Base-by-base conservation (phyloP, 2,329 filamentous ascomycete species). In the Pseudogymnoascus sp. region DNA sequence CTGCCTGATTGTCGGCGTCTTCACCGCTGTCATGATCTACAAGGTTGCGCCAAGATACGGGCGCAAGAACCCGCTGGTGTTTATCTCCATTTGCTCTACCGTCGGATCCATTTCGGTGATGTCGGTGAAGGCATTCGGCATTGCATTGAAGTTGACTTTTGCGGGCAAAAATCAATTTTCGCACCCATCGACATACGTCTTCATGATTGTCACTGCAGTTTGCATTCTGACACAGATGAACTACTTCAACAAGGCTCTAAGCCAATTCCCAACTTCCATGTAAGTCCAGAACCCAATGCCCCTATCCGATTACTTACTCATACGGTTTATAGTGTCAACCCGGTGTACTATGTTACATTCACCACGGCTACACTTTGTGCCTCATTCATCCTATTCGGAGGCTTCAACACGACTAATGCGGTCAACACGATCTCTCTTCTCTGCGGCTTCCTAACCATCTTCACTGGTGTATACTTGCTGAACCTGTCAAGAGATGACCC, bases 181-280 rank as follows among this genome's bases (percentile, higher is more conserved):
- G 4, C 91, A 96, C 70, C 91, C 96, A 1, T 96, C 92, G 60
- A 99, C 96, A 65, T 99, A 99, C 71, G 93, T 97, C 67, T 99
- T 99, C 75, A 88, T 93, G 77, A 97, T 99, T 68, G 85, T 97
- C 68, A 95, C 93, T 0, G 82, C 83, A 2, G 91, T 97, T 67
- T 99, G 95, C 80, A 97, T 99, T 73, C 76, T 99, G 69, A 97
- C 93, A 7, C 95, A 99, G 81, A 97, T 99, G 95, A 99, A 99
- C 77, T 99, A 99, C 77, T 96, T 99, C 78, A 99, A 99, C 82
- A 99, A 99, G 78, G 95, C 95, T 6, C 80, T 99, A 65, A 96
- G 91, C 76, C 92, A 96, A 72, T 99, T 97, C 78, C 93, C 91
- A 31, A 97, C 95, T 34, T 96, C 96, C 70, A 96, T 99, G 93